Evolutionary conservation across 1,139 yeast genomes (phyloP).

Genomic region (Blastobotrys buckinghamii): DNA sequence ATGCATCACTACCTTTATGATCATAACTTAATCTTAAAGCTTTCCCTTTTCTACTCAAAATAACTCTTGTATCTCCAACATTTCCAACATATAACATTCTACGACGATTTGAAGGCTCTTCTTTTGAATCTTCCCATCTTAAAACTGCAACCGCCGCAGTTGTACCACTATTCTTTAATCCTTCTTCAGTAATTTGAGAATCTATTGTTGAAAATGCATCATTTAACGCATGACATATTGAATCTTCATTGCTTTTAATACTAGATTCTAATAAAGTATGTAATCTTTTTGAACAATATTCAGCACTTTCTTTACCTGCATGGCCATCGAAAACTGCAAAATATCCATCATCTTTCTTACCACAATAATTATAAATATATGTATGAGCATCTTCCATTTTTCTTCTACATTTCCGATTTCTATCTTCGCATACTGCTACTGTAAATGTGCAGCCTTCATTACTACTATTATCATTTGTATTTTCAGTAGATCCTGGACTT

Average conservation of each 20-base stretch:
- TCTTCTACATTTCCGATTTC: constrained; percentile 70
- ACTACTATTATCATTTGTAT: neutral
- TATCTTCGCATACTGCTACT: constrained; percentile 89
- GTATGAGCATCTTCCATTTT: constrained; percentile 98
- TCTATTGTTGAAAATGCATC: constrained; percentile 66
- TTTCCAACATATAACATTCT: constrained; percentile 88
- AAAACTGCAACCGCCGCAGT: constrained; percentile 94
- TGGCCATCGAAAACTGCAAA: constrained; percentile 97
- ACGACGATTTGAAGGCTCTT: constrained; percentile 7
- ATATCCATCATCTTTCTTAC: constrained; percentile 86
- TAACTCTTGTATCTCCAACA: constrained; percentile 89
- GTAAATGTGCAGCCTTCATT: constrained; percentile 27
- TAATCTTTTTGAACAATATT: constrained; percentile 89
- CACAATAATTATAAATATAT: constrained; percentile 87
- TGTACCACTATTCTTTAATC: constrained; percentile 69
- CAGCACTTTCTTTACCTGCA: constrained; percentile 90
- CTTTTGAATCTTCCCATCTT: constrained; percentile 61
- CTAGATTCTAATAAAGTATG: constrained; percentile 60
- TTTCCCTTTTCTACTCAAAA: constrained; percentile 64
- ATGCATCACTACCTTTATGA: constrained; percentile 82
- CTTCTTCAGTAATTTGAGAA: constrained; percentile 50
- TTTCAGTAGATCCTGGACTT: neutral
- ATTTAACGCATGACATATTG: constrained; percentile 32
- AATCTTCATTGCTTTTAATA: constrained; percentile 31
- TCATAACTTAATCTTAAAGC: constrained; percentile 84